Conservation (phyloP, 352 stramenopile species). For the Saprolegnia parasitica region DNA sequence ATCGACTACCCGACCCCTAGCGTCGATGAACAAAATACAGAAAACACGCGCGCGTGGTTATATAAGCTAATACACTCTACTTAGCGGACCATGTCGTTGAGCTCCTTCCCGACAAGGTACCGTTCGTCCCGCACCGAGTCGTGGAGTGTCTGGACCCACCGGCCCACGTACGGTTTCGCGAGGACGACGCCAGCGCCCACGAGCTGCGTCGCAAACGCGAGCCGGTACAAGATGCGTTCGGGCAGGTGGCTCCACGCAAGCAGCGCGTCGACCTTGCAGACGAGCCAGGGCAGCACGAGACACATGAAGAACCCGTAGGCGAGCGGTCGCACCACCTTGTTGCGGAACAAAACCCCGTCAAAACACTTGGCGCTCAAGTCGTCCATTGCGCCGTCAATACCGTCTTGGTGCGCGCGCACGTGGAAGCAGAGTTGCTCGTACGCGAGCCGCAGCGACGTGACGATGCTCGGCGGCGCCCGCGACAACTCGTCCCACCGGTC, state of each 20-base stretch:
- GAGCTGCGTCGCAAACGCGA: slow-evolving; percentile 35
- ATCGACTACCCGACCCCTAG: too few species aligned
- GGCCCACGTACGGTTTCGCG: slow-evolving; percentile 45
- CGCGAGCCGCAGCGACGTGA: slow-evolving; percentile 18
- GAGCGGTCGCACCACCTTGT: slow-evolving; percentile 58
- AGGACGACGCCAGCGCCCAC: slow-evolving; percentile 37
- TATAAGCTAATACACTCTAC: neutral
- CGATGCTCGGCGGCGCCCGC: slow-evolving; percentile 1
- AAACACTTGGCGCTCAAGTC: slow-evolving; percentile 67
- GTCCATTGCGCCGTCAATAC: slow-evolving; percentile 33
- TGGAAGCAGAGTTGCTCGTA: slow-evolving; percentile 29
- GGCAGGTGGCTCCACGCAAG: slow-evolving; percentile 58
- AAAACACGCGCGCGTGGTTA: slow-evolving; percentile 18
- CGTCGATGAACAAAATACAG: neutral
- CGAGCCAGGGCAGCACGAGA: slow-evolving; percentile 50
- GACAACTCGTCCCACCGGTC: slow-evolving; percentile 27
- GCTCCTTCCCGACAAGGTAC: slow-evolving; percentile 79
- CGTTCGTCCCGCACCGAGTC: slow-evolving; percentile 85
- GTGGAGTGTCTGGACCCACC: slow-evolving; percentile 63
- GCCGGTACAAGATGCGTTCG: slow-evolving; percentile 37
- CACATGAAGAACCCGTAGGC: slow-evolving; percentile 50
- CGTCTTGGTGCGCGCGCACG: slow-evolving; percentile 29
- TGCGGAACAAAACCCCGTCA: slow-evolving; percentile 57
- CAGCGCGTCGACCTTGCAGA: slow-evolving; percentile 36
- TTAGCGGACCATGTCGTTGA: slow-evolving; percentile 82